Percentiles rank a stretch among this genome's conserved stretches.
Conservation (phyloP, 1,284 basidiomycete species). For the Pseudozyma thailandica region DNA sequence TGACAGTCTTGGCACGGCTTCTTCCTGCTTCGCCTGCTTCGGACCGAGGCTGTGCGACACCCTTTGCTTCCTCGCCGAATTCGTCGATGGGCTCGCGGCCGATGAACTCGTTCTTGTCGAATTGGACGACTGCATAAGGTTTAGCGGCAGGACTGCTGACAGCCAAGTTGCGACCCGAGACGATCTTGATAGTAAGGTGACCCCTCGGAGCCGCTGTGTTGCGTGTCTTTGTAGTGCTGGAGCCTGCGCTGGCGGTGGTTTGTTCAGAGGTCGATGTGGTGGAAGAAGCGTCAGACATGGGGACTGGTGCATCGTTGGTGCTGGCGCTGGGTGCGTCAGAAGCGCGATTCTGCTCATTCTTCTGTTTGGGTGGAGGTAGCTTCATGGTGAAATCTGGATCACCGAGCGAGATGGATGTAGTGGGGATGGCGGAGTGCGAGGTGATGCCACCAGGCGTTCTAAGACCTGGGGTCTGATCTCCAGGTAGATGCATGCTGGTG, state of each 20-base stretch:
- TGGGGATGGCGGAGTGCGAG: slow-evolving; percentile 56
- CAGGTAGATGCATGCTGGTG: slow-evolving; percentile 24
- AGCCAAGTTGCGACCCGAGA: slow-evolving; percentile 85
- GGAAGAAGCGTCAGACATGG: slow-evolving; percentile 6
- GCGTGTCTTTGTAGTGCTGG: slow-evolving; percentile 42
- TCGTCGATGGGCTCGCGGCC: slow-evolving; percentile 87
- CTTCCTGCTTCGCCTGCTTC: slow-evolving; percentile 75
- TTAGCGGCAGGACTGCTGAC: slow-evolving; percentile 71
- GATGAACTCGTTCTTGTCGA: slow-evolving; percentile 99
- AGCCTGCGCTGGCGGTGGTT: slow-evolving; percentile 4
- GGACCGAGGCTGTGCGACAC: slow-evolving; percentile 76
- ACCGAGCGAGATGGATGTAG: slow-evolving; percentile 55
- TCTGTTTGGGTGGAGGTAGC: slow-evolving; percentile 59
- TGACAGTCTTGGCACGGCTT: slow-evolving; percentile 65
- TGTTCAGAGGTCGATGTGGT: slow-evolving; percentile 21
- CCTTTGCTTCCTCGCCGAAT: slow-evolving; percentile 85
- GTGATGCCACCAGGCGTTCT: slow-evolving; percentile 60
- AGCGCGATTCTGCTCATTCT: slow-evolving; percentile 18
- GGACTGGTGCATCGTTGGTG: slow-evolving; percentile 2
- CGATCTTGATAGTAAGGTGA: slow-evolving; percentile 93
- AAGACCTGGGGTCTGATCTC: slow-evolving; percentile 54
- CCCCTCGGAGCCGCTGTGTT: slow-evolving; percentile 72
- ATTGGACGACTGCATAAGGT: slow-evolving; percentile 96
- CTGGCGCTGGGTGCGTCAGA: background rate
- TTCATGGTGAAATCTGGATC: slow-evolving; percentile 67